A percentile compares a stretch with the other conserved stretches of the same genome.
Evolutionary conservation across 1,139 yeast genomes (phyloP).

Genomic region (Kazachstania sp.): DNA sequence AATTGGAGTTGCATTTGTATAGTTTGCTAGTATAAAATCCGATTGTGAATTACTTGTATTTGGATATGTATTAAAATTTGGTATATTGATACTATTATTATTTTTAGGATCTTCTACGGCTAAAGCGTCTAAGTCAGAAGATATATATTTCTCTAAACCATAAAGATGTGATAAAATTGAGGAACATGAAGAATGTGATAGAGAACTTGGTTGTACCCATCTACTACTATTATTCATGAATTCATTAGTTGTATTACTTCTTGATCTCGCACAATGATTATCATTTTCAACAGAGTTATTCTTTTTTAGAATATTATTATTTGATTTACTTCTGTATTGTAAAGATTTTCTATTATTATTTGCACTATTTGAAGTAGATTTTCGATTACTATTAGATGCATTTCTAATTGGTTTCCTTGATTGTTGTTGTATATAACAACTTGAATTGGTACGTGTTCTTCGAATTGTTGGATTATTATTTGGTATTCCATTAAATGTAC

Average conservation of each 20-base stretch:
- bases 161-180: slow-evolving; percentile 10
- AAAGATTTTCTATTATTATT: neutral
- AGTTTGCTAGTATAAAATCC: too few species aligned
- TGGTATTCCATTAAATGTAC: neutral
- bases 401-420: slow-evolving; percentile 4
- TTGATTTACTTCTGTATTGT: too few species aligned
- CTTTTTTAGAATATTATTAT: neutral
- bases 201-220: slow-evolving; percentile 4
- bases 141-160: slow-evolving; percentile 10
- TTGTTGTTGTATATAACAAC: slow-evolving; percentile 7
- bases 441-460: slow-evolving; percentile 7
- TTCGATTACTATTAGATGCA: slow-evolving; percentile 1
- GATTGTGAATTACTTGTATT: neutral
- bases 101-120: slow-evolving; percentile 4
- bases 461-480: neutral
- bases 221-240: neutral
- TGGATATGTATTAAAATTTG: neutral
- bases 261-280: neutral
- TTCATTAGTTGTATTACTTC: neutral
- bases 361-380: neutral
- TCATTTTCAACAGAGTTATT: neutral
- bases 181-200: slow-evolving; percentile 8
- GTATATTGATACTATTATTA: neutral
- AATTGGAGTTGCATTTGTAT: too few species aligned
- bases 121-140: slow-evolving; percentile 10